Conservation (phyloP, 306 rosid species). For the Casuarina equisetifolia region DNA sequence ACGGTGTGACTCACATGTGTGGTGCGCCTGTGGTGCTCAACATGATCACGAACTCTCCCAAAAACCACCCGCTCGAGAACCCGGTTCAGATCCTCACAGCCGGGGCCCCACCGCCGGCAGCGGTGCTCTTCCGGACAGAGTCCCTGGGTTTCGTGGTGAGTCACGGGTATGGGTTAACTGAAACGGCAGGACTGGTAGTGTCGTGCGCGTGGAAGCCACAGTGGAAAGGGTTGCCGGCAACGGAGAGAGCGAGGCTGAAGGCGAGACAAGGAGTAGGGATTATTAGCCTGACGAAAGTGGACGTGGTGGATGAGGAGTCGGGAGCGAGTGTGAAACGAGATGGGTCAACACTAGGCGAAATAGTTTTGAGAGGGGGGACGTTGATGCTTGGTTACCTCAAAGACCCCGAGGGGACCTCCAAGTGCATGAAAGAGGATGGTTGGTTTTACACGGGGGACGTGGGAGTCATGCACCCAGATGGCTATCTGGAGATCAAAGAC, state of each 20-base stretch:
- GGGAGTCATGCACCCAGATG: conserved; percentile 57
- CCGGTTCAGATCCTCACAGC: conserved; percentile 50
- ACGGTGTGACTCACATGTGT: conserved; percentile 67
- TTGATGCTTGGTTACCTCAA: conserved; percentile 64
- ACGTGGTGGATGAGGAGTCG: conserved; percentile 37
- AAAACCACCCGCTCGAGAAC: conserved; percentile 7
- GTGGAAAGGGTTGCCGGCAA: conserved; percentile 45
- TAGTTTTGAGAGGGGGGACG: conserved; percentile 45
- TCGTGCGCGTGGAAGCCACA: conserved; percentile 65
- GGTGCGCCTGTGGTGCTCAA: conserved; percentile 81
- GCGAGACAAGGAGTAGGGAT: conserved; percentile 60
- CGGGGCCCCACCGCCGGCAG: conserved; percentile 64
- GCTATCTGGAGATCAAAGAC: conserved; percentile 65
- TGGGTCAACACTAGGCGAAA: conserved; percentile 38
- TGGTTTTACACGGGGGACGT: conserved; percentile 64
- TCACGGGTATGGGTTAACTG: conserved; percentile 72
- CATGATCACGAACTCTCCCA: conserved; percentile 33
- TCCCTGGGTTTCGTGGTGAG: conserved; percentile 52
- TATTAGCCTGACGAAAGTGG: conserved; percentile 38
- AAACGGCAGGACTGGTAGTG: conserved; percentile 43
- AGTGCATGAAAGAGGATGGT: conserved; percentile 34
- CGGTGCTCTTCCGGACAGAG: conserved; percentile 40
- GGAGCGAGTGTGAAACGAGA: conserved; percentile 41
- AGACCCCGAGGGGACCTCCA: conserved; percentile 36
- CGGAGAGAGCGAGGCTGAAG: conserved; percentile 48